Evolutionary conservation across 2,329 filamentous ascomycete genomes (phyloP).

Genomic region (Colletotrichum zoysiae): DNA sequence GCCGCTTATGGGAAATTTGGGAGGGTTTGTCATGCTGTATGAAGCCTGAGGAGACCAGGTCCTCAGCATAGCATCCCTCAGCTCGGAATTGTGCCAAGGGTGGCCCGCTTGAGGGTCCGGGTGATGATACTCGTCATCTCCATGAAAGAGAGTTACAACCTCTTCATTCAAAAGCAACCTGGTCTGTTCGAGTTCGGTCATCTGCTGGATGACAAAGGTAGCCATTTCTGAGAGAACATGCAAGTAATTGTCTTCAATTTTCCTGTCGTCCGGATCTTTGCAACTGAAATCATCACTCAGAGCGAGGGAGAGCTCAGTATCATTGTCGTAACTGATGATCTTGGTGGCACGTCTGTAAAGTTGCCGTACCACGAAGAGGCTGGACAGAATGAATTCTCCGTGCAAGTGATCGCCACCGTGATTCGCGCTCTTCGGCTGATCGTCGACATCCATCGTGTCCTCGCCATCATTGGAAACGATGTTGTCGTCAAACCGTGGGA

Average conservation of each 20-base stretch:
- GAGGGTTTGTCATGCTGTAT: slow-evolving; percentile 37
- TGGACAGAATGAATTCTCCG: slow-evolving; percentile 56
- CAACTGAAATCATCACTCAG: slow-evolving; percentile 51
- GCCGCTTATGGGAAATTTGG: slow-evolving; percentile 39
- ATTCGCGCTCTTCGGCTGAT: not conserved
- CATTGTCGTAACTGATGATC: slow-evolving; percentile 41
- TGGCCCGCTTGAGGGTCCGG: slow-evolving; percentile 18
- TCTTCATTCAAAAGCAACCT: slow-evolving; percentile 50
- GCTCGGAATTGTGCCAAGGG: slow-evolving; percentile 30
- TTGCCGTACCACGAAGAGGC: slow-evolving; percentile 53
- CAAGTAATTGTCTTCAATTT: slow-evolving; percentile 52
- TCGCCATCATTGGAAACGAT: slow-evolving; percentile 1
- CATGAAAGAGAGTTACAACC: slow-evolving; percentile 55
- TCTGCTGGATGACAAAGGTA: slow-evolving; percentile 53
- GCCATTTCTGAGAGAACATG: slow-evolving; percentile 53
- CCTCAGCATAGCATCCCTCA: slow-evolving; percentile 37
- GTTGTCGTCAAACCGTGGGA: slow-evolving; percentile 29
- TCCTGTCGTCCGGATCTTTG: slow-evolving; percentile 42
- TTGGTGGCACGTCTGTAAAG: slow-evolving; percentile 59
- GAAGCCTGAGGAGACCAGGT: slow-evolving; percentile 26
- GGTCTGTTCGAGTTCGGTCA: slow-evolving; percentile 54
- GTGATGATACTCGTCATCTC: slow-evolving; percentile 29
- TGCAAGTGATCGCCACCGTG: slow-evolving; percentile 46
- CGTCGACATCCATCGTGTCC: slow-evolving; percentile 25
- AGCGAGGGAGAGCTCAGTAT: slow-evolving; percentile 45